A percentile compares a stretch with the other conserved stretches of the same genome.
Evolutionary conservation across 176 grass and related monocot species (phyloP).

Genomic region (Aegilops longissima): DNA sequence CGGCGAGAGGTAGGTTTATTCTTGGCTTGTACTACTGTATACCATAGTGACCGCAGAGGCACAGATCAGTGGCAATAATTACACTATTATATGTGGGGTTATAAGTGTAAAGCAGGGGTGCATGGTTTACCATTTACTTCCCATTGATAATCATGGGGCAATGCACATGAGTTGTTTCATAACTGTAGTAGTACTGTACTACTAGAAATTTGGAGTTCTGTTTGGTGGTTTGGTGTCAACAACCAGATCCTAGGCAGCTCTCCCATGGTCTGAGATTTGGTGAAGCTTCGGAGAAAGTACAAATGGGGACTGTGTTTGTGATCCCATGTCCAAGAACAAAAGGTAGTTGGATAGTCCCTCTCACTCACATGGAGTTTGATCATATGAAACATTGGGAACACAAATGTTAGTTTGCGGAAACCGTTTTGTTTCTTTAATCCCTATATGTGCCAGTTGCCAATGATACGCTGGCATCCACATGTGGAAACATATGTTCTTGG

Average conservation of each 20-base stretch:
- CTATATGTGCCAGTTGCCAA: not conserved
- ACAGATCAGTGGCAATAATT: slow-evolving; percentile 24
- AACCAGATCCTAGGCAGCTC: slow-evolving; percentile 24
- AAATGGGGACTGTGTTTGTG: slow-evolving; percentile 23
- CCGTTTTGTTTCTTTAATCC: not conserved
- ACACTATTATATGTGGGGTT: not conserved
- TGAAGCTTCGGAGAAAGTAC: slow-evolving; percentile 41
- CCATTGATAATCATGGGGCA: not conserved
- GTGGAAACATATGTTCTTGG: slow-evolving; percentile 42
- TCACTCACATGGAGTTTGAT: slow-evolving; percentile 23
- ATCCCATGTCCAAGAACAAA: slow-evolving; percentile 10
- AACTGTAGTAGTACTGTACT: not conserved
- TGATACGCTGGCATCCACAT: slow-evolving; percentile 14
- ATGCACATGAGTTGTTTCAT: not conserved
- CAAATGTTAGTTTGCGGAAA: not conserved
- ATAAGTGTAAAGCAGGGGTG: slow-evolving; percentile 29
- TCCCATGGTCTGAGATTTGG: slow-evolving; percentile 30
- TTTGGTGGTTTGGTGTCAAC: slow-evolving; percentile 48
- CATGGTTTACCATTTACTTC: not conserved
- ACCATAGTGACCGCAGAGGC: not conserved
- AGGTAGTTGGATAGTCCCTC: slow-evolving; percentile 12
- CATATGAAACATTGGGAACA: not conserved
- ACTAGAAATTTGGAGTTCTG: slow-evolving; percentile 30
- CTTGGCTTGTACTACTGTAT: too few species aligned
- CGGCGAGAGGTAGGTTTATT: too few species aligned